A percentile compares a stretch with the other conserved stretches of the same genome.
Conservation (phyloP, 805 yeast genomes). For the Alloascoidea africana region DNA sequence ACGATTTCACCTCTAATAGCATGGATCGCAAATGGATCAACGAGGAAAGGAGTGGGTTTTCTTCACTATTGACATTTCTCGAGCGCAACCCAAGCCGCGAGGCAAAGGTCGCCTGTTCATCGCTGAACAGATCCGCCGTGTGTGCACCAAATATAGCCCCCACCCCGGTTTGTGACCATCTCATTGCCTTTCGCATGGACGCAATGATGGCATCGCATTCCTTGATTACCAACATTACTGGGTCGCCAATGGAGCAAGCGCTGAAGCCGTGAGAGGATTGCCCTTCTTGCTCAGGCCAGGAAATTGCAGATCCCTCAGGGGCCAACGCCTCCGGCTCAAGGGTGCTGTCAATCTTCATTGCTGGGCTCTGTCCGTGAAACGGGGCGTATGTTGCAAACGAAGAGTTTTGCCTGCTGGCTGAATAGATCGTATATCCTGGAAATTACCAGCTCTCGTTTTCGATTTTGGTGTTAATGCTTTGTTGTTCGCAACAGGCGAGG, state of each 20-base stretch:
- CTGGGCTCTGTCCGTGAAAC: too few relatives aligned
- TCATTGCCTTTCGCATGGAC: conserved; percentile 78
- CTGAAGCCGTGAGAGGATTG: too few relatives aligned
- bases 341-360: too few relatives aligned
- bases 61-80: conserved; percentile 4
- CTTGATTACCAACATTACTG: conserved; percentile 68
- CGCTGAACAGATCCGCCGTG: conserved; percentile 30
- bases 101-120: conserved; percentile 25
- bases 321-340: too few relatives aligned
- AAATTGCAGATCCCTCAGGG: too few relatives aligned
- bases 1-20: conserved; percentile 34
- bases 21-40: conserved; percentile 68
- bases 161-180: conserved; percentile 64
- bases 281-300: too few relatives aligned
- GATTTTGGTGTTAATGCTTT: too few relatives aligned
- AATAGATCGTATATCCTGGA: too few relatives aligned
- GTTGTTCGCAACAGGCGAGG: too few relatives aligned
- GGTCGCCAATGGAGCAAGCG: conserved; percentile 44
- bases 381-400: too few relatives aligned
- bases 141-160: conserved; percentile 73
- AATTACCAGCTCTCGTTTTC: too few relatives aligned
- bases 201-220: conserved; percentile 81
- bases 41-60: conserved; percentile 56
- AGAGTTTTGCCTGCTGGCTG: too few relatives aligned
- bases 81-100: conserved; percentile 17